Base-by-base conservation (phyloP, 23 red algal species). In the Chondrus crispus region DNA sequence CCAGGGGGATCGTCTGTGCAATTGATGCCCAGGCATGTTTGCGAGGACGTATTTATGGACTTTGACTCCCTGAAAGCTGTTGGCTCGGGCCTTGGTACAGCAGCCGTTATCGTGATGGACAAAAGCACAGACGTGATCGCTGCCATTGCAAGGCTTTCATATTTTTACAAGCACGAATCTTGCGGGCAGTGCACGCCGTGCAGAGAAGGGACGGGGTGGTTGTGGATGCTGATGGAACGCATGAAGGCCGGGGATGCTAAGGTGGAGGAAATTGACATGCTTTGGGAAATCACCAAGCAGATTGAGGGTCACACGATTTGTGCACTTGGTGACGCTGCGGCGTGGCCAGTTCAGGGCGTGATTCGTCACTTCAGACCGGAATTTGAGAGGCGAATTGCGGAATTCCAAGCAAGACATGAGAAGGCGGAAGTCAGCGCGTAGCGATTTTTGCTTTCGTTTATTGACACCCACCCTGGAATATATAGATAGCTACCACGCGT, bases 101-200 rank as follows among this genome's bases (percentile, higher is more conserved):
- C 97, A 0, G 97, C 94, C 5, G 97, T 98, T 13, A 98, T 98
- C 62, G 97, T 98, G 35, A 98, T 98, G 97, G 97, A 98, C 71
- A 95, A 96, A 57, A 90, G 81, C 13, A 98, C 97, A 14, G 97
- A 98, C 85, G 93, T 98, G 33, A 95, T 98, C 35, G 94, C 87
- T 2, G 97, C 97, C 22, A 98, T 98, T 82, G 72, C 93, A 42
- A 68, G 97, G 28, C 81, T 98, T 1, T 96, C 97, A 3, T 93
- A 98, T 55, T 98, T 98, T 64, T 98, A 98, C 90, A 95, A 98
- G 94, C 97, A 98, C 68, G 97, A 98, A 80, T 98, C 97, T 32
- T 98, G 97, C 64, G 97, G 97, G 40, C 97, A 98, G 85, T 98
- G 97, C 72, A 98, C 97, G 10, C 97, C 97, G 48, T 98, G 97